phyloP scores from a whole-genome alignment of 805 yeast genomes.

The Suhomyces xylopsoci region DNA sequence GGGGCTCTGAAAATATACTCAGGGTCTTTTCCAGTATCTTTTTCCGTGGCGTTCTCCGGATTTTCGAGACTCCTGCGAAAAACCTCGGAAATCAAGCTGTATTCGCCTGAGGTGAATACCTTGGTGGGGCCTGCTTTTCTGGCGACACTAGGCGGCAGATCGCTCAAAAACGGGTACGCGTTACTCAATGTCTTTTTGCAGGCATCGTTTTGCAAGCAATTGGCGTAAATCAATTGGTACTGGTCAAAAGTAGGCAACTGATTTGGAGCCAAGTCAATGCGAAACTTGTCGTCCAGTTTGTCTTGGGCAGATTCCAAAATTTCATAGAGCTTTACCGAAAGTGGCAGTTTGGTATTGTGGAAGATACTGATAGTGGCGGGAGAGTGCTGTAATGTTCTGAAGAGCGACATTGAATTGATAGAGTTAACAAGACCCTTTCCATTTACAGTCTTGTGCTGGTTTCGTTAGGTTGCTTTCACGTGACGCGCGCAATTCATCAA shows the following conservation, averaged over 20 bases:
- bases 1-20: constrained; percentile 38
- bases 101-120: constrained; percentile 37
- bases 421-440: too few species aligned
- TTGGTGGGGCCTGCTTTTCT: constrained; percentile 20
- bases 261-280: constrained; percentile 36
- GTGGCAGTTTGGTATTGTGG: constrained; percentile 36
- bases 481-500: not conserved
- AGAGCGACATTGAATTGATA: constrained; percentile 30
- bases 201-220: constrained; percentile 25
- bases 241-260: constrained; percentile 44
- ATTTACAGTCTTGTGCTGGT: too few species aligned
- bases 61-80: constrained; percentile 20
- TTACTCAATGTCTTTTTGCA: constrained; percentile 23
- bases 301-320: constrained; percentile 29
- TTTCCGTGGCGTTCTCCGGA: constrained; percentile 14
- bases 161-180: constrained; percentile 38
- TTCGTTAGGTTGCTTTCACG: too few species aligned
- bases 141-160: constrained; percentile 12
- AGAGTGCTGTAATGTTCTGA: constrained; percentile 39
- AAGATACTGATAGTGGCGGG: constrained; percentile 42
- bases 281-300: constrained; percentile 30
- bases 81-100: constrained; percentile 37
- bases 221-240: constrained; percentile 25
- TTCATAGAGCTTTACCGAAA: constrained; percentile 28
- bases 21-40: constrained; percentile 19